These are phyloP conservation scores for Biscogniauxia sp. DNA, from an alignment of 2,329 filamentous ascomycete genomes.

Conservation along the genomic window DNA sequence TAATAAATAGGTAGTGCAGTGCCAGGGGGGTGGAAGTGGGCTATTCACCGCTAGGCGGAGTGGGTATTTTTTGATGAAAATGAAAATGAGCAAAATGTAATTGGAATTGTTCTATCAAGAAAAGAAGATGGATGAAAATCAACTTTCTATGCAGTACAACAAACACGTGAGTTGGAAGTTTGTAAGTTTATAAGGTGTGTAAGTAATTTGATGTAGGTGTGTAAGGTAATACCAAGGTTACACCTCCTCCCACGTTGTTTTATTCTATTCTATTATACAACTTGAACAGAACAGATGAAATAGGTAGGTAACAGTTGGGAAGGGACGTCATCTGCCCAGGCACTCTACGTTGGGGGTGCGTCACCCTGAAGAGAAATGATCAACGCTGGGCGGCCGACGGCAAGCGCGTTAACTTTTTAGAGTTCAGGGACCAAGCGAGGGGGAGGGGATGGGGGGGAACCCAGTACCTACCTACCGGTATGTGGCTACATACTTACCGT, in stretches of 20 bases:
- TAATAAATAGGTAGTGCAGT: not conserved
- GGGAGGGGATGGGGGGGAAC: too few relatives aligned
- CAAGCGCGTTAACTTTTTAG: constrained; percentile 2
- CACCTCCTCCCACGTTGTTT: too few relatives aligned
- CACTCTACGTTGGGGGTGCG: not conserved
- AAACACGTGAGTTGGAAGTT: not conserved
- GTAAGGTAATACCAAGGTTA: too few relatives aligned
- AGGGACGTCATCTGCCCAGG: not conserved
- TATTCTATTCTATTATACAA: too few relatives aligned
- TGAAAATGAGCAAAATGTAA: not conserved
- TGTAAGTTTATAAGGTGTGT: too few relatives aligned
- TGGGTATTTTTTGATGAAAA: not conserved
- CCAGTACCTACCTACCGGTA: too few relatives aligned
- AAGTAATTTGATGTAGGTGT: too few relatives aligned
- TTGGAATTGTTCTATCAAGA: not conserved
- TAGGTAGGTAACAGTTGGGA: not conserved
- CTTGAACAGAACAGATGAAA: too few relatives aligned
- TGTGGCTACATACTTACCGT: too few relatives aligned
- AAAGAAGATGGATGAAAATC: not conserved
- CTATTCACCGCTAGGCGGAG: not conserved
- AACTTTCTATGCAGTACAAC: not conserved
- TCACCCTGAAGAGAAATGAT: not conserved
- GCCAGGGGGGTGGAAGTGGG: not conserved
- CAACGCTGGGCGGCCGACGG: constrained; percentile 1
- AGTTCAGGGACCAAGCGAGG: not conserved